Base-by-base conservation (phyloP, 192 early-diverging fungal species). In the Oehlia diaphana region DNA sequence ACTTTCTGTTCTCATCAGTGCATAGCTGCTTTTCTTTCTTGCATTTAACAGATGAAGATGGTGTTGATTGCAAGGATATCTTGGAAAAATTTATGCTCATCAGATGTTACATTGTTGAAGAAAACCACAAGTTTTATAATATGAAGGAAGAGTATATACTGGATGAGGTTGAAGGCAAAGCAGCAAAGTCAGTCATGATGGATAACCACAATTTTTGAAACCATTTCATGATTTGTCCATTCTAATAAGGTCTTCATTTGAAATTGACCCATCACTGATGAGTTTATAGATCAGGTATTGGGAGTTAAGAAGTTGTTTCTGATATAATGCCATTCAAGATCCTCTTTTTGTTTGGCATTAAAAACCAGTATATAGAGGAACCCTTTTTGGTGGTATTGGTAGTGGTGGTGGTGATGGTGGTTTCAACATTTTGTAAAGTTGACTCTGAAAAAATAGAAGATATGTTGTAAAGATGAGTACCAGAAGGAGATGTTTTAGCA, bases 41-140 rank as follows among this genome's bases (percentile, higher is more conserved):
- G 70, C 39, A 72, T 72, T 72, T 19, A 7, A 53, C 23, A 72
- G 71, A 72, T 72, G 44, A 72, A 72, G 23, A 72, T 4, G 23
- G 19, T 72, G 47, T 72, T 72, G 71, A 72, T 72, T 47, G 47
- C n/a, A 31, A 67, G 65, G 9, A 67, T 67, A 67, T 35, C 65
- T 67, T 67, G 28, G 26, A 4, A 67, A 33, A 67, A 26, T 35
- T 67, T 26, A 7, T 35, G 26, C 19, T 67, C 26, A 35, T 67
- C 26, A 3, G 65, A 33, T n/a, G 26, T 67, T 14, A 4, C 8
- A 26, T 67, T 1, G 7, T 67, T 19, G 65, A 67, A 67, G 65
- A 72, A 49, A 72, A 35, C 16, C 42, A 42, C 9, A 26, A 72
- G 71, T 72, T 72, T 72, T 42, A 49, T 72, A 72, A 23, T 23